Conservation (phyloP, 1,284 basidiomycete genomes). For the Ustilago xerochloae region DNA sequence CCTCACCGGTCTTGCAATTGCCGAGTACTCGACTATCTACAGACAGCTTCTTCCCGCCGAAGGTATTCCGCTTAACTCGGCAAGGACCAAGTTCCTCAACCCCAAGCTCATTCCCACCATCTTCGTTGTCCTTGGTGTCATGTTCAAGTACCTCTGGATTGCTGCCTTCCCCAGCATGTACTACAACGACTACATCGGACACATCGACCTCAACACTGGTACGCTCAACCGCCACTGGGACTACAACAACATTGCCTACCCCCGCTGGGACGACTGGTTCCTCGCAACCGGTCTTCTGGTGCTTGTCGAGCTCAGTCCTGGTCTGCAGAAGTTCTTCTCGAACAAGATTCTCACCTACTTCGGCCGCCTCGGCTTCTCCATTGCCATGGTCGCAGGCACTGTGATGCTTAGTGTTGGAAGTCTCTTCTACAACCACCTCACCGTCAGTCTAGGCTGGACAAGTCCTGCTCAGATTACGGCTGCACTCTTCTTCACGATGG, state of each 20-base stretch:
- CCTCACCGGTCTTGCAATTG: conserved; percentile 54
- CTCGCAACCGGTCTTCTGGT: conserved; percentile 47
- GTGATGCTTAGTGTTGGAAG: conserved; percentile 54
- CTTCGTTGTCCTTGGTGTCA: conserved; percentile 42
- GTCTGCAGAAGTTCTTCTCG: conserved; percentile 39
- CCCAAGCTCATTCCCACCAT: conserved; percentile 39
- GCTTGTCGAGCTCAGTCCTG: conserved; percentile 48
- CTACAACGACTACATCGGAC: conserved; percentile 49
- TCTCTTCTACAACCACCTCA: conserved; percentile 41
- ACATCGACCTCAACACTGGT: conserved; percentile 52
- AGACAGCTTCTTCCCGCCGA: conserved; percentile 31
- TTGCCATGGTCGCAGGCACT: conserved; percentile 51
- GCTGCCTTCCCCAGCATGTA: conserved; percentile 21
- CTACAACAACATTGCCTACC: conserved; percentile 43
- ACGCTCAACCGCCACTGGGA: conserved; percentile 46
- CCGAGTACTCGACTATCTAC: conserved; percentile 53
- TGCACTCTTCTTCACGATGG: conserved; percentile 47
- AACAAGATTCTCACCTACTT: conserved; percentile 35
- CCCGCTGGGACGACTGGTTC: conserved; percentile 58
- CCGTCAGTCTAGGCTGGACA: conserved; percentile 30
- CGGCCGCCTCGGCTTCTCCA: conserved; percentile 51
- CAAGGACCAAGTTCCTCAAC: conserved; percentile 40
- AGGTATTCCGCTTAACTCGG: conserved; percentile 38
- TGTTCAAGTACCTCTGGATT: conserved; percentile 60
- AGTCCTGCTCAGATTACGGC: conserved; percentile 39